Conservation (phyloP, 1,284 basidiomycete genomes). For the Trametes sp. region DNA sequence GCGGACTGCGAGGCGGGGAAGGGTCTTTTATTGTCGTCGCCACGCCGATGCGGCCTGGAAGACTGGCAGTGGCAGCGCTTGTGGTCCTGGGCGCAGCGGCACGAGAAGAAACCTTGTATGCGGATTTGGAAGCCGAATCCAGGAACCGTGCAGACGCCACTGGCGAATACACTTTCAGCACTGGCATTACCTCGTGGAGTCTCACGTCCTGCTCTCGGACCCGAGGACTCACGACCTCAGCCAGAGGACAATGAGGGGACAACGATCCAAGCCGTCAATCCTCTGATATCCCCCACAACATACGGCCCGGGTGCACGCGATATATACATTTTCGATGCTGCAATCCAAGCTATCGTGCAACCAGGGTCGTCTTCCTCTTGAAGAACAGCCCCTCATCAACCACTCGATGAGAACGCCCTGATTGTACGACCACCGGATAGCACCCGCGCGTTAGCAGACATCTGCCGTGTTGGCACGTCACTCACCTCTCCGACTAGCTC, state of each 20-base stretch:
- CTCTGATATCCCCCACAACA: not conserved
- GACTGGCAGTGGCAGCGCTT: slow-evolving; percentile 7
- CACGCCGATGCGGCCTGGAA: not conserved
- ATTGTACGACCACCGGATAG: slow-evolving; percentile 7
- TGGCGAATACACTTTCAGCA: too few species aligned
- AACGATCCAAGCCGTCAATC: not conserved
- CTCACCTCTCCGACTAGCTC: not conserved
- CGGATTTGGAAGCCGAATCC: not conserved
- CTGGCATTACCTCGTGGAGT: not conserved
- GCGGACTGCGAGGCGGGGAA: not conserved
- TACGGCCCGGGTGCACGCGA: too few species aligned
- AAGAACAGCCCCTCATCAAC: slow-evolving; percentile 3
- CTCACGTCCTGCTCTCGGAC: not conserved
- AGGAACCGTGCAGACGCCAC: not conserved
- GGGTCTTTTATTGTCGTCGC: slow-evolving; percentile 1
- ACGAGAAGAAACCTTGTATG: not conserved
- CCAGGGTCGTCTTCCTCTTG: not conserved
- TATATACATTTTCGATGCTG: slow-evolving; percentile 1
- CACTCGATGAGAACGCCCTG: slow-evolving; percentile 2
- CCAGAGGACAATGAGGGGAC: not conserved
- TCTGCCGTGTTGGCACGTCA: not conserved
- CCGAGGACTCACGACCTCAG: not conserved
- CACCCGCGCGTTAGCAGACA: not conserved
- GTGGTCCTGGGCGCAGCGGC: not conserved
- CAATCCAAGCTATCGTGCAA: slow-evolving; percentile 3